phyloP scores from a whole-genome alignment of 371 early-diverging fungal species.

The Cokeromyces recurvatus region DNA sequence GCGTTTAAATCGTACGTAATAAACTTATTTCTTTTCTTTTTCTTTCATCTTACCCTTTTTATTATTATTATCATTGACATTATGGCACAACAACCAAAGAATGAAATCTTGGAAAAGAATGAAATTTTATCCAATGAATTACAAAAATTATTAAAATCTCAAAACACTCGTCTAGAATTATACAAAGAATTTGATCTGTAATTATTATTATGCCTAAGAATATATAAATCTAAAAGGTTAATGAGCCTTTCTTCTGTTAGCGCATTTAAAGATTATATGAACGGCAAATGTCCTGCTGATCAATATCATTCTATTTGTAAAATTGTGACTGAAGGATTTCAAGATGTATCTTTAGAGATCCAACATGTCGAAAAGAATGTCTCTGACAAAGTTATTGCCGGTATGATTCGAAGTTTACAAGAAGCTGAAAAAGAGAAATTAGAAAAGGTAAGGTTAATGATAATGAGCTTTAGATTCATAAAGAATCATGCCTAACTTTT shows the following conservation, averaged over 20 bases:
- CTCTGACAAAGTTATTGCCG: constrained; percentile 17
- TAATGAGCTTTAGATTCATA: too few relatives aligned
- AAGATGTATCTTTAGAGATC: constrained; percentile 39
- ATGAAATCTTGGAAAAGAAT: constrained; percentile 6
- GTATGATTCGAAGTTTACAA: constrained; percentile 32
- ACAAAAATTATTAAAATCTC: constrained; percentile 30
- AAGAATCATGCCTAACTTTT: too few relatives aligned
- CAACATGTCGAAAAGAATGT: constrained; percentile 31
- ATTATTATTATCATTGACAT: too few relatives aligned
- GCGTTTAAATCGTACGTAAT: too few relatives aligned
- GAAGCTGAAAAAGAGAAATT: constrained; percentile 36
- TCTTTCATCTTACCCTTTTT: too few relatives aligned
- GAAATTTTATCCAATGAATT: constrained; percentile 15
- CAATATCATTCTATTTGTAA: constrained; percentile 42
- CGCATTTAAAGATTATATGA: constrained; percentile 42
- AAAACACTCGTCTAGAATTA: constrained; percentile 33
- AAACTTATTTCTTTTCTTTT: too few relatives aligned
- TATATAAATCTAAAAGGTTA: too few relatives aligned
- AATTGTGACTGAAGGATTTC: constrained; percentile 45
- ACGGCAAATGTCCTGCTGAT: constrained; percentile 30
- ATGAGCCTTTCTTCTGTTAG: constrained; percentile 11
- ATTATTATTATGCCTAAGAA: background rate
- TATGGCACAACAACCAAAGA: background rate
- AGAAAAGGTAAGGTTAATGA: constrained; percentile 24
- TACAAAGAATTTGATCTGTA: constrained; percentile 45